Percentiles rank a stretch among this genome's conserved stretches.
Evolutionary conservation across 139 green algal species (phyloP).

Genomic region (Chloropicon primus): DNA sequence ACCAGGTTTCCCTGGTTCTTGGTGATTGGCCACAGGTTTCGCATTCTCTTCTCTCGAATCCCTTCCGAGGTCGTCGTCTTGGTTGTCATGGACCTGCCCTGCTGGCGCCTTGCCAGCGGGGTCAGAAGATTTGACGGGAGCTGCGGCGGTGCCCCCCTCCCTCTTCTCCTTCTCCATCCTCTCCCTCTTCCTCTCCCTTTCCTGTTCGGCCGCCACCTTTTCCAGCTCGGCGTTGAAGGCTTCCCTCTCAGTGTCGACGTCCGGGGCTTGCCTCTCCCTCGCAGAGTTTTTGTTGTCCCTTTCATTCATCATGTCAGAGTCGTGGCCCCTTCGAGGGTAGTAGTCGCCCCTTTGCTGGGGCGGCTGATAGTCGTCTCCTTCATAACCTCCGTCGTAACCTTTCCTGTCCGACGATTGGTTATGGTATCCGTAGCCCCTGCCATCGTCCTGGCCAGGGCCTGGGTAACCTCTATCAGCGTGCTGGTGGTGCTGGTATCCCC

Average conservation of each 20-base stretch:
- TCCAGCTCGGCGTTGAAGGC: conserved; percentile 48
- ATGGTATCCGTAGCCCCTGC: not conserved
- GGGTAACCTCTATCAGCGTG: not conserved
- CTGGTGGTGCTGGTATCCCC: too few species aligned
- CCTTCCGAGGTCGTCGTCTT: too few species aligned
- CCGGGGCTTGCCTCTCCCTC: conserved; percentile 9
- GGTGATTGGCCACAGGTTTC: too few species aligned
- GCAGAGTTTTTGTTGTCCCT: not conserved
- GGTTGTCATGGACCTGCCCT: too few species aligned
- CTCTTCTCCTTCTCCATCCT: conserved; percentile 4
- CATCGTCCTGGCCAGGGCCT: not conserved
- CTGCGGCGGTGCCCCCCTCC: too few species aligned
- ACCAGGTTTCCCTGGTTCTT: too few species aligned
- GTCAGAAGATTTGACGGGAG: too few species aligned
- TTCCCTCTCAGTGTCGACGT: conserved; percentile 26
- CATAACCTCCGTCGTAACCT: not conserved
- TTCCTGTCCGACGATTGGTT: too few species aligned
- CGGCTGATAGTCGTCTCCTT: not conserved
- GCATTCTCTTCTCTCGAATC: too few species aligned
- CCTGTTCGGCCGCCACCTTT: conserved; percentile 29
- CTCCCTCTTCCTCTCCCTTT: conserved; percentile 13
- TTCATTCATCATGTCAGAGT: not conserved
- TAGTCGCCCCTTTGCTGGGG: not conserved
- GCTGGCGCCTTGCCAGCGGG: too few species aligned
- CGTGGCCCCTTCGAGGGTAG: not conserved